Conservation (phyloP, 2,329 filamentous ascomycete species). For the Bimuria novae-zelandiae region DNA sequence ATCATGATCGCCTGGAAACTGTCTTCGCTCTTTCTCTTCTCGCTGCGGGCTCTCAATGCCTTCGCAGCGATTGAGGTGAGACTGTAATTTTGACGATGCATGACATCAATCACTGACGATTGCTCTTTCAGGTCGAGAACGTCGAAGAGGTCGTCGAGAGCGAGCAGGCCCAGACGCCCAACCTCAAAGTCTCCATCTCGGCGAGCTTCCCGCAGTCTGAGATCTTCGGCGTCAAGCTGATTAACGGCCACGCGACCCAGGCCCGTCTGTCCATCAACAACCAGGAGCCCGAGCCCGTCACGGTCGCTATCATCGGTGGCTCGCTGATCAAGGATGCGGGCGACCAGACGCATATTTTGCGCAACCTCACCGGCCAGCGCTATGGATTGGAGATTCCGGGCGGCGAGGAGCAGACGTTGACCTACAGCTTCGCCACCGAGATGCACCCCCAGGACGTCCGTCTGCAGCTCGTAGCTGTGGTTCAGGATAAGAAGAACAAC, state of each 20-base stretch:
- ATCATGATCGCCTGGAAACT: slow-evolving; percentile 76
- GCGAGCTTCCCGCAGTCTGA: slow-evolving; percentile 69
- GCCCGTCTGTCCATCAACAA: slow-evolving; percentile 84
- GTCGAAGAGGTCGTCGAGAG: slow-evolving; percentile 59
- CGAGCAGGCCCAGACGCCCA: slow-evolving; percentile 65
- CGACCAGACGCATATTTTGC: slow-evolving; percentile 65
- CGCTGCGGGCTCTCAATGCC: slow-evolving; percentile 68
- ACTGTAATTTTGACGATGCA: slow-evolving; percentile 37
- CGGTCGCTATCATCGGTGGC: slow-evolving; percentile 76
- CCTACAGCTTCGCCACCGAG: slow-evolving; percentile 86
- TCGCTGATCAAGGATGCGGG: slow-evolving; percentile 66
- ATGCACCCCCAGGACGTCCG: slow-evolving; percentile 90
- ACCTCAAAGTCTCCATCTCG: slow-evolving; percentile 59
- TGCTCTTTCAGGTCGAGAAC: slow-evolving; percentile 28
- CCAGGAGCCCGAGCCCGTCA: slow-evolving; percentile 75
- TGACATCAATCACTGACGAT: slow-evolving; percentile 40
- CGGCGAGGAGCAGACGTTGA: slow-evolving; percentile 74
- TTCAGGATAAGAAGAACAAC: slow-evolving; percentile 68
- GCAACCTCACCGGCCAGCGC: slow-evolving; percentile 80
- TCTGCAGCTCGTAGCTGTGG: slow-evolving; percentile 75
- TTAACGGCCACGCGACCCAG: slow-evolving; percentile 87
- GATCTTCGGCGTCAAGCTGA: slow-evolving; percentile 91
- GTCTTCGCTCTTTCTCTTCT: slow-evolving; percentile 72
- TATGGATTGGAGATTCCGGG: slow-evolving; percentile 76
- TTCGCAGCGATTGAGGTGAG: slow-evolving; percentile 66